These are phyloP conservation scores for Ganoderma resinaceum DNA, from an alignment of 1,284 basidiomycete species.

Conservation along the genomic window DNA sequence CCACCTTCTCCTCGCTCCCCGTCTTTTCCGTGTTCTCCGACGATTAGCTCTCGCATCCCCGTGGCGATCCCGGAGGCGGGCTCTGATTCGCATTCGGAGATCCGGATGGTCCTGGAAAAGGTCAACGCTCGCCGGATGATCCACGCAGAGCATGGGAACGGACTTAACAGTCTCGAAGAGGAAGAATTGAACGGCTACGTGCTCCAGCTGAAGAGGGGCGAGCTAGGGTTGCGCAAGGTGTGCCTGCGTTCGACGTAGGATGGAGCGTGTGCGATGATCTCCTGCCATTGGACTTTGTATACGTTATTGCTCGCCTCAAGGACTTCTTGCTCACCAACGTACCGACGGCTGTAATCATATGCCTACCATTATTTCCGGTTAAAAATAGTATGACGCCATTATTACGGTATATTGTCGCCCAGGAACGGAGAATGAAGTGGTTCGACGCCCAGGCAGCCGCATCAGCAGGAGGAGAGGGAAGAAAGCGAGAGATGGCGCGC, in stretches of 20 bases:
- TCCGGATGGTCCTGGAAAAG: conserved; percentile 45
- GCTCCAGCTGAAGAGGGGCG: conserved; percentile 40
- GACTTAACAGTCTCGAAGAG: conserved; percentile 45
- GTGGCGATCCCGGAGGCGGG: conserved; percentile 14
- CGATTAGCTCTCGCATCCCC: conserved; percentile 21
- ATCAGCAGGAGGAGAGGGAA: neutral
- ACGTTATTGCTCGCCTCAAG: neutral
- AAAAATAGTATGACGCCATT: neutral
- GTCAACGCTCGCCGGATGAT: conserved; percentile 49
- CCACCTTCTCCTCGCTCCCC: conserved; percentile 17
- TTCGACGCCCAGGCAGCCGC: neutral
- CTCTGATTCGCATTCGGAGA: conserved; percentile 33
- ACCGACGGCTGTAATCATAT: neutral
- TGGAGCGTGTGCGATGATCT: neutral
- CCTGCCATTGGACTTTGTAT: neutral
- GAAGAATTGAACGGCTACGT: conserved; percentile 44
- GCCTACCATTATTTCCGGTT: neutral
- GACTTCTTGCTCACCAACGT: neutral
- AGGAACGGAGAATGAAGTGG: neutral
- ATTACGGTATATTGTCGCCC: neutral
- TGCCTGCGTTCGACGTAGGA: neutral
- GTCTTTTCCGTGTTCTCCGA: conserved; percentile 32
- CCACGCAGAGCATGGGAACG: conserved; percentile 45
- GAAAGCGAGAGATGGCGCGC: neutral
- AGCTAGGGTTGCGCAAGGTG: conserved; percentile 38